phyloP scores from a whole-genome alignment of 441 rosid genomes.

The Lepidium campestre region DNA sequence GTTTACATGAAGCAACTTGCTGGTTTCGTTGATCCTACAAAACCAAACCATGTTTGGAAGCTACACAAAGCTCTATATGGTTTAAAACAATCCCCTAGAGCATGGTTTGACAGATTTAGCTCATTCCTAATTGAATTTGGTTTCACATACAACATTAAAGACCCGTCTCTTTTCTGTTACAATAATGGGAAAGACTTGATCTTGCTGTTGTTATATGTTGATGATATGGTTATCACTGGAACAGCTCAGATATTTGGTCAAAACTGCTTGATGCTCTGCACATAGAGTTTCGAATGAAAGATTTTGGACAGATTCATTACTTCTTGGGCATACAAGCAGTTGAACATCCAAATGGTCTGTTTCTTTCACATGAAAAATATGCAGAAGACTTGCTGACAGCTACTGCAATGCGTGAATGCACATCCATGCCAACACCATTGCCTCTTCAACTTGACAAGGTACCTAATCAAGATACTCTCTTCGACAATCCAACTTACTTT shows the following conservation, averaged over 20 bases:
- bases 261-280: not conserved
- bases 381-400: not conserved
- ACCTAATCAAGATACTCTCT: too few species aligned
- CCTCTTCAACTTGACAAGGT: too few species aligned
- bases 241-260: not conserved
- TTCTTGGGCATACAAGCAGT: not conserved
- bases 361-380: not conserved
- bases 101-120: not conserved
- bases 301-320: not conserved
- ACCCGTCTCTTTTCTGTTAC: not conserved
- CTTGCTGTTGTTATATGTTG: not conserved
- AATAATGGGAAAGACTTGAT: not conserved
- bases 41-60: not conserved
- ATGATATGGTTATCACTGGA: not conserved
- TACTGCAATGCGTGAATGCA: too few species aligned
- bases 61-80: not conserved
- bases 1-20: not conserved
- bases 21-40: not conserved
- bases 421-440: too few species aligned
- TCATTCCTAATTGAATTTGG: not conserved
- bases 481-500: too few species aligned
- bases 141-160: not conserved
- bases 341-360: not conserved
- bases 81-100: not conserved
- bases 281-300: not conserved